Evolutionary conservation across 208 protist genomes (phyloP).

Genomic region (Herpetomonas tarakana): DNA sequence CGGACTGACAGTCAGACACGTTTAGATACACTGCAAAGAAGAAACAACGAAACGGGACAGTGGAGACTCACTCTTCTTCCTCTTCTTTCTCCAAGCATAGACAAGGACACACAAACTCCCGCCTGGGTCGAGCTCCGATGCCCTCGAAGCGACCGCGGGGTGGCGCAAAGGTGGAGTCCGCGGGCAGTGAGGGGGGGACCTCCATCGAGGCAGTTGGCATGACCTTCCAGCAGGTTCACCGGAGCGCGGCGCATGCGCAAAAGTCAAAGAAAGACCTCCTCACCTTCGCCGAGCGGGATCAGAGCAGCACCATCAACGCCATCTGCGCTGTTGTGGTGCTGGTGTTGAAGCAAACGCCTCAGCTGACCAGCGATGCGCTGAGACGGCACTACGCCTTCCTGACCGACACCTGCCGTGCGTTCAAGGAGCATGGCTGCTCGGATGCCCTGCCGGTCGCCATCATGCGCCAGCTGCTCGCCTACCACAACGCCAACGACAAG

Average conservation of each 20-base stretch:
- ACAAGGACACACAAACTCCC: too few species aligned
- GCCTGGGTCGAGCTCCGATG: too few species aligned
- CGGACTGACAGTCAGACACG: too few species aligned
- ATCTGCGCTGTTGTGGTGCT: conserved; percentile 63
- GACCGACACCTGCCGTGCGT: conserved; percentile 54
- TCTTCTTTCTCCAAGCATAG: too few species aligned
- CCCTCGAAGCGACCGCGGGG: too few species aligned
- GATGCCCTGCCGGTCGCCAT: conserved; percentile 67
- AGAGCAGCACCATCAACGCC: conserved; percentile 15
- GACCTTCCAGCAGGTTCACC: conserved; percentile 81
- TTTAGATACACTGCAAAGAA: too few species aligned
- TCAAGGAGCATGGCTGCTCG: conserved; percentile 42
- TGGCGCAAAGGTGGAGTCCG: too few species aligned
- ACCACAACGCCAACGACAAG: conserved; percentile 86
- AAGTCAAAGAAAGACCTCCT: conserved; percentile 60
- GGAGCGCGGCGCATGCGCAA: conserved; percentile 68
- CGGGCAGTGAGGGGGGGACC: conserved; percentile 2
- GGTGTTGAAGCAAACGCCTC: conserved; percentile 66
- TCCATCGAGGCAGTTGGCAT: conserved; percentile 40
- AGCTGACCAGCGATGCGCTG: conserved; percentile 67
- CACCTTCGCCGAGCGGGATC: conserved; percentile 13
- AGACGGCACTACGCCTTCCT: conserved; percentile 81
- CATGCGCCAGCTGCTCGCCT: conserved; percentile 45
- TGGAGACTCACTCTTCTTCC: too few species aligned
- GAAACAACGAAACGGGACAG: too few species aligned